Evolutionary conservation across 2,329 filamentous ascomycete genomes (phyloP).

Genomic region (Colletotrichum horii): DNA sequence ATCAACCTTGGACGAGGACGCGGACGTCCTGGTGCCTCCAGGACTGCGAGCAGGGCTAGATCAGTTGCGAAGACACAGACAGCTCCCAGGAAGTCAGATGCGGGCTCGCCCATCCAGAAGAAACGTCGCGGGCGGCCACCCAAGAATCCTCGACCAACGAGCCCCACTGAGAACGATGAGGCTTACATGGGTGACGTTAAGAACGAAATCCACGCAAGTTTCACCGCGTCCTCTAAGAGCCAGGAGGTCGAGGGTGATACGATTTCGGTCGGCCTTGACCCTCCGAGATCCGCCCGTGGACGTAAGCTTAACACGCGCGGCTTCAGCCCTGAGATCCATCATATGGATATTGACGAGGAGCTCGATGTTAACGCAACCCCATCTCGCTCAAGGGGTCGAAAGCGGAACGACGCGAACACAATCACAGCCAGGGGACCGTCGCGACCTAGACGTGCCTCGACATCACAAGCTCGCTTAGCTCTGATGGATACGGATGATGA

Average conservation of each 20-base stretch:
- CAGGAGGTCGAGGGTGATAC: not conserved
- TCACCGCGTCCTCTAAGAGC: not conserved
- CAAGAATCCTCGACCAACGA: constrained; percentile 8
- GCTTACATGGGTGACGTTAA: not conserved
- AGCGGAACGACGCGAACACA: not conserved
- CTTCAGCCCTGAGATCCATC: not conserved
- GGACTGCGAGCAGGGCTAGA: not conserved
- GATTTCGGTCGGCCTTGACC: constrained; percentile 1
- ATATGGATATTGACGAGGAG: constrained; percentile 9
- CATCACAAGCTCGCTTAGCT: not conserved
- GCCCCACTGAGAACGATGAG: not conserved
- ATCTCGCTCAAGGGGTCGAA: not conserved
- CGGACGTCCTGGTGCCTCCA: not conserved
- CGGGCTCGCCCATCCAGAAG: not conserved
- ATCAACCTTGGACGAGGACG: not conserved
- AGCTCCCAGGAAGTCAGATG: not conserved
- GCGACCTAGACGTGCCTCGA: not conserved
- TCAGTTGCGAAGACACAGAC: not conserved
- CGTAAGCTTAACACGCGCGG: not conserved
- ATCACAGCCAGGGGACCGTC: constrained; percentile 3
- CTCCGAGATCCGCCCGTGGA: constrained; percentile 11
- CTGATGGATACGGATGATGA: not conserved
- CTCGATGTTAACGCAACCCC: not conserved
- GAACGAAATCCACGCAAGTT: constrained; percentile 6
- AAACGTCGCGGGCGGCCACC: constrained; percentile 18